Evolutionary conservation across 1,284 basidiomycete species (phyloP).

Genomic region (Earliella scabrosa): DNA sequence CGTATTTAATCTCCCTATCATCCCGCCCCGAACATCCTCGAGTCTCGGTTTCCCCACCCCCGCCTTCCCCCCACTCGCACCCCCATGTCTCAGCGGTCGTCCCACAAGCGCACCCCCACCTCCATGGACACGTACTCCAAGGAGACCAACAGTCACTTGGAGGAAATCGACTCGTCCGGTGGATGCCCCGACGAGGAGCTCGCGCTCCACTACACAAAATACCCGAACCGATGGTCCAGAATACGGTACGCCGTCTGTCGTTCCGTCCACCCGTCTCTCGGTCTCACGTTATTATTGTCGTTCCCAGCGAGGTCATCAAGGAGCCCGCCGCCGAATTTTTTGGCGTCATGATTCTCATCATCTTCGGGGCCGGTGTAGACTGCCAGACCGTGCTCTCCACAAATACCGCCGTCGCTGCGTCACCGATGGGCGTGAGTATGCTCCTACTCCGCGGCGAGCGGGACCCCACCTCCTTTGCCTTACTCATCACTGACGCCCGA

Average conservation of each 20-base stretch:
- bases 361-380: constrained; percentile 67
- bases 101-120: constrained; percentile 16
- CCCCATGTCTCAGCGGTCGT: constrained; percentile 15
- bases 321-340: constrained; percentile 74
- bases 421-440: constrained; percentile 64
- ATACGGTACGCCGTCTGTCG: constrained; percentile 47
- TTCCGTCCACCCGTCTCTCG: neutral
- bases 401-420: constrained; percentile 52
- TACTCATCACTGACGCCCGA: constrained; percentile 2
- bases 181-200: constrained; percentile 6
- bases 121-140: constrained; percentile 18
- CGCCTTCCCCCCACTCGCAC: constrained; percentile 1
- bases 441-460: neutral
- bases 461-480: neutral
- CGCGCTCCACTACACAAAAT: constrained; percentile 35
- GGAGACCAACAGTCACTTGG: constrained; percentile 19
- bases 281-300: neutral
- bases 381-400: constrained; percentile 66
- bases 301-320: constrained; percentile 47
- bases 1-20: constrained; percentile 15
- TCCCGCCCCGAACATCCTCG: neutral
- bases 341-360: constrained; percentile 66
- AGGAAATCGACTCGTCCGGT: constrained; percentile 11
- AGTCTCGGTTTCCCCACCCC: constrained; percentile 6
- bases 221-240: constrained; percentile 60